Evolutionary conservation across 140 eudicot species (phyloP).

Genomic region (Erigeron philadelphicus): DNA sequence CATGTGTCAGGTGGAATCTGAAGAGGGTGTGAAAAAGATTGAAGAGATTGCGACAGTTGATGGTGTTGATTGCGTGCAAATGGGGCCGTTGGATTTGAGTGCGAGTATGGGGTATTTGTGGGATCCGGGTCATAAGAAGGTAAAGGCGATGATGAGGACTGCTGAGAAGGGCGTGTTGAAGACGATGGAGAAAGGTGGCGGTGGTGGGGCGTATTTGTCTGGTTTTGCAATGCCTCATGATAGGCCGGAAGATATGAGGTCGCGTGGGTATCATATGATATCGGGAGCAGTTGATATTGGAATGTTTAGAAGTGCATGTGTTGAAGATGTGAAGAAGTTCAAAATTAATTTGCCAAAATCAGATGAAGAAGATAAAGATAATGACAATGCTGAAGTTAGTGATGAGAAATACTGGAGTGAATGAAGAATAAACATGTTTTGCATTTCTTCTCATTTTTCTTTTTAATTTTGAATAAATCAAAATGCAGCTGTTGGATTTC

Average conservation of each 20-base stretch:
- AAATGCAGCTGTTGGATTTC: conserved; percentile 11
- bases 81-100: conserved; percentile 96
- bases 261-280: conserved; percentile 85
- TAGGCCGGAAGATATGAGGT: conserved; percentile 43
- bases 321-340: conserved; percentile 78
- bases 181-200: conserved; percentile 8
- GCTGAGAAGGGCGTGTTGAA: conserved; percentile 73
- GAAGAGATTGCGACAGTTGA: conserved; percentile 73
- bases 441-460: background rate
- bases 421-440: conserved; percentile 29
- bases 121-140: conserved; percentile 95
- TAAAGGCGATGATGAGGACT: conserved; percentile 51
- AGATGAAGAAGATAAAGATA: conserved; percentile 24
- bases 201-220: conserved; percentile 44
- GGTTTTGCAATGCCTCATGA: conserved; percentile 90
- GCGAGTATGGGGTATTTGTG: conserved; percentile 93
- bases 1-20: conserved; percentile 93
- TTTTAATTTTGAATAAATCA: conserved; percentile 6
- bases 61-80: conserved; percentile 85
- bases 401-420: conserved; percentile 92
- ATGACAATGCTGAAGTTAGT: conserved; percentile 26
- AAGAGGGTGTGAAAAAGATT: conserved; percentile 64
- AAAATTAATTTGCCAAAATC: conserved; percentile 31
- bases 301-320: conserved; percentile 68
- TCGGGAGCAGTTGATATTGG: conserved; percentile 73